Base-by-base conservation (phyloP, 192 early-diverging fungal genomes). In the Umbelopsis sp. region DNA sequence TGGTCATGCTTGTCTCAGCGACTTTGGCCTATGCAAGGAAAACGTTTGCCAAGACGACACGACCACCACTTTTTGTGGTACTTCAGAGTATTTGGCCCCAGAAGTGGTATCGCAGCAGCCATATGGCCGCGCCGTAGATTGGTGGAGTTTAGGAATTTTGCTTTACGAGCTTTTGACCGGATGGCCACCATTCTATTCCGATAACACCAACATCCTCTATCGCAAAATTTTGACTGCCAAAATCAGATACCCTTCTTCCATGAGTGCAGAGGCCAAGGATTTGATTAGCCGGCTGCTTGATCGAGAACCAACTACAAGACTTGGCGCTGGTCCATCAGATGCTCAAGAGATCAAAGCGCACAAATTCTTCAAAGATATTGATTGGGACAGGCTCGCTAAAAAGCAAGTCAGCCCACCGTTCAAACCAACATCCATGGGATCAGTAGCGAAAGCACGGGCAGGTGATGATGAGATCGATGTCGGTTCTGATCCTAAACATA, bases 51-150 rank as follows among this genome's bases (percentile, higher is more conserved):
- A 78, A 49, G 75, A 83, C 25, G 80, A 75, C 48, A 82, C 88
- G 16, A 91, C 93, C 15, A 88, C 81, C 46, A 93, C 94, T 0
- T 95, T 94, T 75, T 95, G 93, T 80, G 94, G 93, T 47, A 97
- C 92, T n/a, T 87, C 90, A 10, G 89, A 91, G 66, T 95, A 95
- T 72, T 85, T 97, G 65, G 97, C 97, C 1, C 96, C 95, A 9
- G 93, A 94, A 78, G 89, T 94, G 20, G 73, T 94, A 18, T 75
- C 78, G n/a, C 86, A 88, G 4, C 75, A 87, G 35, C 87, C 89
- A 11, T 94, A 94, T 66, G 84, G 83, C 11, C 84, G 90, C 61
- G 80, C 87, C 0, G 89, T 94, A 8, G 93, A 94, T 53, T 94
- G 92, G 93, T 94, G 91, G 91, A 84, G 89, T 11, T 77, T 94